Base-by-base conservation (phyloP, 2,329 filamentous ascomycete genomes). In the Orbilia brochopaga region DNA sequence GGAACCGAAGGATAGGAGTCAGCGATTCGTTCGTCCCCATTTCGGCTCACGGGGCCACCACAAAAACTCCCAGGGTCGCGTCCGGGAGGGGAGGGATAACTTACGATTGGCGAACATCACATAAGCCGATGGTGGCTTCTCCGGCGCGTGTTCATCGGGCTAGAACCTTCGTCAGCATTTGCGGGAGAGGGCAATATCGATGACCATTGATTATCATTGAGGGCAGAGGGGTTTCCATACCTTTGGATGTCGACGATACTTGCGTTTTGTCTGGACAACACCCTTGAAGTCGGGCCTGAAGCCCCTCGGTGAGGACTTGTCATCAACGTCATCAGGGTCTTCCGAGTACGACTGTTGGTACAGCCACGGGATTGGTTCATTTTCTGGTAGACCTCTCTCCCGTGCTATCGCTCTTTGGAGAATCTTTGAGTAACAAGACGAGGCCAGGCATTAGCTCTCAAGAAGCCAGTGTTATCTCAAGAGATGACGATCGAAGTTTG, bases 81-180 rank as follows among this genome's bases (percentile, higher is more conserved):
- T 54, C 56, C 35, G 27, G n/a, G n/a, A 32, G 8, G 8, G 3
- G 27, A 8, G 24, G 56, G 42, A 56, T 5, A 32, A 83, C 88
- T 81, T 79, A 90, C 88, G 90, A 76, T 93, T 93, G 0, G 90
- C 92, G 77, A 94, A 94, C 15, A 93, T 85, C 11, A 93, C 90
- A 80, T 93, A 93, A 55, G 90, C 90, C 2, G 90, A 93, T 0
- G 90, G 89, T 0, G 90, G 89, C 23, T 90, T 83, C 77, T 92
- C 90, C 1, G 90, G 90, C 0, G 90, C 90, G 80, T 90, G 87
- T 67, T 91, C 88, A 75, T 94, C 90, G 2, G 89, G 83, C 86
- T 91, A 77, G 27, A 32, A 35, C 32, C 23, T 15, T 37, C 19
- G 51, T 64, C 21, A 62, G 54, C 19, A 19, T 59, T 23, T 24